Evolutionary conservation across 2,329 filamentous ascomycete species (phyloP).

Genomic region (Paramyrothecium roridum): DNA sequence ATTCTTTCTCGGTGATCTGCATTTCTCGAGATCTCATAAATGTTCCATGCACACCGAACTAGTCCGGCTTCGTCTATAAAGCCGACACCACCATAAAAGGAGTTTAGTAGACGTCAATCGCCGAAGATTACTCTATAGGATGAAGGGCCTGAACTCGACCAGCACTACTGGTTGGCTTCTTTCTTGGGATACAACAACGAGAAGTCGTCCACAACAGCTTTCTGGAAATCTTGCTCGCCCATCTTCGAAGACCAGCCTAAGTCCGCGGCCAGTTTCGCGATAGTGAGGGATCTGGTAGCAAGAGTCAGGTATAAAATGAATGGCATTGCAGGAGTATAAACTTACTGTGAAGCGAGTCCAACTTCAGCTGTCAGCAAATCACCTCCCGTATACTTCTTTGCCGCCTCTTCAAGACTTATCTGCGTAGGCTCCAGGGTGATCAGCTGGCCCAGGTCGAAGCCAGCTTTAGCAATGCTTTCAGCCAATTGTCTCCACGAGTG

Average conservation of each 20-base stretch:
- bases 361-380: not conserved
- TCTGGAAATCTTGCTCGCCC: not conserved
- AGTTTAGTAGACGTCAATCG: too few relatives aligned
- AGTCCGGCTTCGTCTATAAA: too few relatives aligned
- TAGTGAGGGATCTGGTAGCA: not conserved
- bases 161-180: too few relatives aligned
- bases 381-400: not conserved
- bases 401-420: conserved; percentile 23
- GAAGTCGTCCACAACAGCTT: not conserved
- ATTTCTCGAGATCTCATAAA: too few relatives aligned
- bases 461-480: conserved; percentile 28
- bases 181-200: not conserved
- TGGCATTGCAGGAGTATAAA: not conserved
- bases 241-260: not conserved
- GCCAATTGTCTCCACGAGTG: conserved; percentile 37
- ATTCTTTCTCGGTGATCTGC: too few relatives aligned
- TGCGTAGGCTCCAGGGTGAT: conserved; percentile 18
- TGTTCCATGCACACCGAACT: too few relatives aligned
- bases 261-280: not conserved
- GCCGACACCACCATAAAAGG: too few relatives aligned
- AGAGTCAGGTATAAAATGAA: not conserved
- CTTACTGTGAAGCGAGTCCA: not conserved
- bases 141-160: too few relatives aligned
- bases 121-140: too few relatives aligned
- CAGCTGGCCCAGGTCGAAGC: conserved; percentile 24